A percentile compares a stretch with the other conserved stretches of the same genome.
These are phyloP conservation scores for Agarophyton chilense DNA, from an alignment of 23 red algal species.

Conservation along the genomic window DNA sequence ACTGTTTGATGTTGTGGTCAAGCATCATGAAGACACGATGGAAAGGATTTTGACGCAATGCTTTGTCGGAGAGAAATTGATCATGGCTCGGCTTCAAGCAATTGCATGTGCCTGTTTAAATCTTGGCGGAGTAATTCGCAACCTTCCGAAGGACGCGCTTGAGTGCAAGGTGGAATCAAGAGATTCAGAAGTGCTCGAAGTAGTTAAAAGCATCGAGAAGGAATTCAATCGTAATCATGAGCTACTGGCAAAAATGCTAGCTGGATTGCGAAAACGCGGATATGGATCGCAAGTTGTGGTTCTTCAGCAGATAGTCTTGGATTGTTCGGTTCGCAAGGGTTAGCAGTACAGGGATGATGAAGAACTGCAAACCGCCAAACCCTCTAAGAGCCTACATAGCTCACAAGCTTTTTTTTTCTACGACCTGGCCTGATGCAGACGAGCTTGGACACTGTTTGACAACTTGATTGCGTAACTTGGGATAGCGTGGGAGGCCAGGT, in stretches of 20 bases:
- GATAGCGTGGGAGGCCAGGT: neutral
- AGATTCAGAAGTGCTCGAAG: neutral
- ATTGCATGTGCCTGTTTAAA: neutral
- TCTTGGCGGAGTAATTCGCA: neutral
- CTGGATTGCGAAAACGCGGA: neutral
- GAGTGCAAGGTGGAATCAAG: neutral
- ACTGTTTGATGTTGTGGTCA: constrained; percentile 30
- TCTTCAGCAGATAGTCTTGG: neutral
- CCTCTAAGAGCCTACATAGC: no score
- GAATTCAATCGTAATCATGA: neutral
- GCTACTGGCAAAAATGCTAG: neutral
- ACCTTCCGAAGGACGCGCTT: neutral
- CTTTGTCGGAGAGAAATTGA: constrained; percentile 35
- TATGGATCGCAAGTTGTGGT: neutral
- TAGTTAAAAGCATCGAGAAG: neutral
- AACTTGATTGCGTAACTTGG: no score
- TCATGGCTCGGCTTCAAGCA: constrained; percentile 19
- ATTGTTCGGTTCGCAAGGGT: no score
- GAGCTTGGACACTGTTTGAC: no score
- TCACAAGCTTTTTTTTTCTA: no score
- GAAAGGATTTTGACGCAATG: constrained; percentile 49
- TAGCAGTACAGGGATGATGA: no score
- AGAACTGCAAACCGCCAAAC: no score
- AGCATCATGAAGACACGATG: constrained; percentile 25
- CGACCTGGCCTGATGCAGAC: no score